Percentiles rank a stretch among this genome's conserved stretches.
These are phyloP conservation scores for Parathielavia appendiculata DNA, from an alignment of 495 filamentous ascomycete genomes.

Conservation along the genomic window DNA sequence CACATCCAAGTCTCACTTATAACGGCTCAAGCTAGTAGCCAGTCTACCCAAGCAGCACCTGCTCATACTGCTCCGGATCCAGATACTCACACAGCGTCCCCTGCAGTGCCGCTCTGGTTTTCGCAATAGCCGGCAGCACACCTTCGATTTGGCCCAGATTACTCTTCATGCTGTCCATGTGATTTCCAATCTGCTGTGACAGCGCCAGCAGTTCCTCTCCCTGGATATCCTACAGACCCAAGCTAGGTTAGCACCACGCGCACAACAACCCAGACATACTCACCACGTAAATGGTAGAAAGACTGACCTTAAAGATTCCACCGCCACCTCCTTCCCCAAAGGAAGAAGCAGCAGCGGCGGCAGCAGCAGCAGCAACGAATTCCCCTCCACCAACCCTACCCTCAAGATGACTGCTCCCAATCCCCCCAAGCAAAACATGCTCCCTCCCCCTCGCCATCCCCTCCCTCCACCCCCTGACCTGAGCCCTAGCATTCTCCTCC, in stretches of 20 bases:
- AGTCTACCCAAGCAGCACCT: constrained; percentile 37
- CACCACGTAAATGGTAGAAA: no score
- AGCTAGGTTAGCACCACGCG: neutral
- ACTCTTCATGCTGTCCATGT: constrained; percentile 55
- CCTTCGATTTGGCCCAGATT: constrained; percentile 51
- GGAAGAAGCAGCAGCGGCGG: constrained; percentile 24
- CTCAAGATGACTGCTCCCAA: neutral
- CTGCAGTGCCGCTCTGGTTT: constrained; percentile 41
- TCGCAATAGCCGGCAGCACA: constrained; percentile 38
- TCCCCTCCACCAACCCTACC: constrained; percentile 7
- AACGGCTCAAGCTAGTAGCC: neutral
- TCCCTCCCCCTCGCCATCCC: constrained; percentile 34
- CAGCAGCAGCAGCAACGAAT: constrained; percentile 14
- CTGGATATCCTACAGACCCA: constrained; percentile 20
- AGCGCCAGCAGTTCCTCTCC: constrained; percentile 35
- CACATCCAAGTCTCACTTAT: constrained; percentile 6
- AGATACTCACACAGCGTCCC: constrained; percentile 39
- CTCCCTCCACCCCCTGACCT: constrained; percentile 36
- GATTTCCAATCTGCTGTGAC: constrained; percentile 40
- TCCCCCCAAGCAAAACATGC: constrained; percentile 40
- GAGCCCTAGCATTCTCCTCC: constrained; percentile 37
- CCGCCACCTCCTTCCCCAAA: constrained; percentile 11
- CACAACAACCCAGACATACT: neutral
- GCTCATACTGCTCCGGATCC: constrained; percentile 43
- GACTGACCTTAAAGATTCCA: constrained; percentile 33